Evolutionary conservation across 2,329 filamentous ascomycete species (phyloP).

Genomic region (Aureobasidium sp.): DNA sequence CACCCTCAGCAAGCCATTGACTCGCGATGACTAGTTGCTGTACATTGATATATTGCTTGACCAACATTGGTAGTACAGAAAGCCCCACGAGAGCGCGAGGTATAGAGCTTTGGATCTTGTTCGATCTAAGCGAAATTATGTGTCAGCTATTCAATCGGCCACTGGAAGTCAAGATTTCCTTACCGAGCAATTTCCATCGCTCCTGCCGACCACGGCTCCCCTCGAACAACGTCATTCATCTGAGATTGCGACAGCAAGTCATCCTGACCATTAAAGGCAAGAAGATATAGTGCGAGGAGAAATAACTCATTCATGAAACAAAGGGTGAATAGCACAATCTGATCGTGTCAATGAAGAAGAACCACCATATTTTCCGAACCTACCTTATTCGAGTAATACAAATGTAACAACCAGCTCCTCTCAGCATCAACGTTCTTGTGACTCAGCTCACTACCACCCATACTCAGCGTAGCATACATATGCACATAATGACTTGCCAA

Average conservation of each 20-base stretch:
- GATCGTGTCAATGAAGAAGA: not conserved
- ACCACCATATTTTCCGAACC: constrained; percentile 17
- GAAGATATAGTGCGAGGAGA: constrained; percentile 94
- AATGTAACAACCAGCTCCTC: constrained; percentile 78
- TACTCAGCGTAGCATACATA: constrained; percentile 91
- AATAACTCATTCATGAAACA: constrained; percentile 90
- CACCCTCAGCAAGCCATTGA: constrained; percentile 83
- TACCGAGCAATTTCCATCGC: constrained; percentile 76
- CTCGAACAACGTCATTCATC: constrained; percentile 55
- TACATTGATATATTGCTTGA: constrained; percentile 89
- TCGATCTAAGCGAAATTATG: not conserved
- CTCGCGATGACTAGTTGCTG: constrained; percentile 90
- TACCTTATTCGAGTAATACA: constrained; percentile 97
- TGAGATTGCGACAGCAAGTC: not conserved
- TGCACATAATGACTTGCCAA: constrained; percentile 96
- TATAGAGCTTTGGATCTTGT: constrained; percentile 57
- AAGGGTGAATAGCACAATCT: constrained; percentile 85
- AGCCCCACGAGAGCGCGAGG: constrained; percentile 73
- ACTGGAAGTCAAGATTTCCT: not conserved
- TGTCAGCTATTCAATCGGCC: constrained; percentile 29
- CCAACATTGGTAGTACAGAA: constrained; percentile 75
- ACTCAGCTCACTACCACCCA: constrained; percentile 68
- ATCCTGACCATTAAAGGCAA: constrained; percentile 62
- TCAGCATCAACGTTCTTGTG: constrained; percentile 91
- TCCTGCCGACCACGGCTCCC: constrained; percentile 81